These are phyloP conservation scores for Colletotrichum agaves DNA, from an alignment of 2,329 filamentous ascomycete species.

Conservation along the genomic window DNA sequence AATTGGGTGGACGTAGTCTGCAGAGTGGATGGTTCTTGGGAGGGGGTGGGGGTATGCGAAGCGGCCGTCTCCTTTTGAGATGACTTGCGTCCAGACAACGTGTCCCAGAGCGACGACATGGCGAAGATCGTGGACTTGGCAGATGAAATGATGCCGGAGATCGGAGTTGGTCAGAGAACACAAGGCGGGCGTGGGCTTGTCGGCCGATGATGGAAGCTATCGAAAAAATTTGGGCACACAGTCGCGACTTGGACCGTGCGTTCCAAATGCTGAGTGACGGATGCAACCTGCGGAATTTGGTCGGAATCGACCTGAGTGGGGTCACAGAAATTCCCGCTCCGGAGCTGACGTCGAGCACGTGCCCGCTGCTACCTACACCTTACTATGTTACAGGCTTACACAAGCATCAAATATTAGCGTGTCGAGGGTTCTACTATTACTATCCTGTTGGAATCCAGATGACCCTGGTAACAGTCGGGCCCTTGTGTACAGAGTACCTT, in stretches of 20 bases:
- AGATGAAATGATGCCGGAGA: conserved; percentile 28
- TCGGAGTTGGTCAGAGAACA: conserved; percentile 25
- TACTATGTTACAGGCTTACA: too few species aligned
- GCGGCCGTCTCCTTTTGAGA: conserved; percentile 47
- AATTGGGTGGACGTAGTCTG: conserved; percentile 68
- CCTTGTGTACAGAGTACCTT: too few species aligned
- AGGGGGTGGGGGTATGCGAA: conserved; percentile 46
- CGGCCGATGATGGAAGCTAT: conserved; percentile 37
- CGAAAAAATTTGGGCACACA: conserved; percentile 39
- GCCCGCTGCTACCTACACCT: not conserved
- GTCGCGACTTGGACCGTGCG: conserved; percentile 39
- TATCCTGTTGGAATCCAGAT: too few species aligned
- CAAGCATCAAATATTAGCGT: too few species aligned
- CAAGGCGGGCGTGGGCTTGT: conserved; percentile 25
- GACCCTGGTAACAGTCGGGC: too few species aligned
- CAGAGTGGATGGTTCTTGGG: conserved; percentile 61
- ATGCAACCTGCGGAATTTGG: conserved; percentile 17
- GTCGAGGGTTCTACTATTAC: too few species aligned
- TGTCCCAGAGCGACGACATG: conserved; percentile 71
- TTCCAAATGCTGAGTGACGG: conserved; percentile 21
- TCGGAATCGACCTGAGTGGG: conserved; percentile 13
- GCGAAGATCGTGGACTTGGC: conserved; percentile 38
- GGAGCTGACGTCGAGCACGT: not conserved
- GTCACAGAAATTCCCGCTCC: conserved; percentile 7
- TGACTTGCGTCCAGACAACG: conserved; percentile 69